A percentile compares a stretch with the other conserved stretches of the same genome.
Evolutionary conservation across 2,329 filamentous ascomycete species (phyloP).

Genomic region (Claviceps citrina): DNA sequence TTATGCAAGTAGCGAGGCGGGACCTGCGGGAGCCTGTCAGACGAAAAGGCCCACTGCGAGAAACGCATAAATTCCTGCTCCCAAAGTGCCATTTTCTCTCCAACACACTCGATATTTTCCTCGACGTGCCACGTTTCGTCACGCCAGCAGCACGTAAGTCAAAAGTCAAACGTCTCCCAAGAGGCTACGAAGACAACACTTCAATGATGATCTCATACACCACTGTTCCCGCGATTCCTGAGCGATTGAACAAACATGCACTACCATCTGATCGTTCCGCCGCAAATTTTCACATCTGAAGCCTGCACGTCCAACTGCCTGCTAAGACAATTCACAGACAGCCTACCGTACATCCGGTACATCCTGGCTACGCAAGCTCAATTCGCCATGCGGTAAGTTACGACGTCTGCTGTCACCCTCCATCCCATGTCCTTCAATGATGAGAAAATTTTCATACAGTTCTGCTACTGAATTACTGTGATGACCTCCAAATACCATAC

Average conservation of each 20-base stretch:
- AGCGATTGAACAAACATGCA: slow-evolving; percentile 56
- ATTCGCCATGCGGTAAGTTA: background rate
- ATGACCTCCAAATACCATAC: slow-evolving; percentile 52
- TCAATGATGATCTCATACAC: slow-evolving; percentile 41
- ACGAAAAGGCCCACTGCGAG: background rate
- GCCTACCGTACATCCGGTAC: too few species aligned
- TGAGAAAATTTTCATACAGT: slow-evolving; percentile 53
- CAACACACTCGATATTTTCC: too few species aligned
- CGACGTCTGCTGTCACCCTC: too few species aligned
- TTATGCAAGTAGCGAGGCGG: slow-evolving; percentile 4
- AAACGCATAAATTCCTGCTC: background rate
- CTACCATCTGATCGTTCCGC: slow-evolving; percentile 49
- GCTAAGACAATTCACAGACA: background rate
- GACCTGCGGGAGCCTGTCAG: too few species aligned
- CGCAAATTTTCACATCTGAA: background rate
- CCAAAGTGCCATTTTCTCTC: too few species aligned
- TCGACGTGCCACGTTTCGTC: too few species aligned
- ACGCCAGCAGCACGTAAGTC: too few species aligned
- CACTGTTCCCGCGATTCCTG: slow-evolving; percentile 48
- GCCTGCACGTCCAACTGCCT: background rate
- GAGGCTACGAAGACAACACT: background rate
- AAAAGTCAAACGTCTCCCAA: background rate
- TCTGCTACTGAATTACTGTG: slow-evolving; percentile 59
- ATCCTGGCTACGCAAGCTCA: too few species aligned
- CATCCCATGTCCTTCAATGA: slow-evolving; percentile 27